These are phyloP conservation scores for Apostasia shenzhenica DNA, from an alignment of 106 monocot species.

Conservation along the genomic window DNA sequence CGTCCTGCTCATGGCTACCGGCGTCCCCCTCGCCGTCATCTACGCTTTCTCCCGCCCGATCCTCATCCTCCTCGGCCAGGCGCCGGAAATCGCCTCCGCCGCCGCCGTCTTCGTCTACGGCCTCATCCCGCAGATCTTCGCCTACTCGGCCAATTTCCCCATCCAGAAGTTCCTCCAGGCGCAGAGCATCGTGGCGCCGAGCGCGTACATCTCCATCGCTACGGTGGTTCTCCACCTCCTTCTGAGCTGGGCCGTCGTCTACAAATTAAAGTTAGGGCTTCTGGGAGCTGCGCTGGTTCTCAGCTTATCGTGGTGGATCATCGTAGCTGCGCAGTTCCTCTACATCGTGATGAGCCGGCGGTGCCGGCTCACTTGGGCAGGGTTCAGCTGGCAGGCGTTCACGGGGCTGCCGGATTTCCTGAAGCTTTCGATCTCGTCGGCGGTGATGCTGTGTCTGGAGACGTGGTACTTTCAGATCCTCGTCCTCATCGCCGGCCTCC, in stretches of 20 bases:
- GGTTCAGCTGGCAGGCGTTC: constrained; percentile 51
- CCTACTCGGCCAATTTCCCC: constrained; percentile 87
- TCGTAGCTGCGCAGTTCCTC: constrained; percentile 51
- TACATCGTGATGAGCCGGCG: constrained; percentile 44
- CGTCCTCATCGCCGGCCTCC: constrained; percentile 53
- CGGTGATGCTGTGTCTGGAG: constrained; percentile 68
- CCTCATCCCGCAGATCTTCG: constrained; percentile 91
- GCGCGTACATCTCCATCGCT: constrained; percentile 52
- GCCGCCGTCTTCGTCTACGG: constrained; percentile 72
- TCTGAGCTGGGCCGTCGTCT: constrained; percentile 56
- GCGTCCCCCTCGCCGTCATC: constrained; percentile 48
- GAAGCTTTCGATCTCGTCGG: constrained; percentile 52
- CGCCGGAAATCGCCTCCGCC: constrained; percentile 52
- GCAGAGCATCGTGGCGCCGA: constrained; percentile 85
- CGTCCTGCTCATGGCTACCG: constrained; percentile 54
- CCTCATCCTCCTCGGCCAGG: constrained; percentile 57
- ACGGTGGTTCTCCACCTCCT: constrained; percentile 40
- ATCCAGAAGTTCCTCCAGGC: constrained; percentile 80
- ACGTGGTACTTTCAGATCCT: constrained; percentile 69
- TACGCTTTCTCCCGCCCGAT: constrained; percentile 60
- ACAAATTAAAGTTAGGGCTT: constrained; percentile 45
- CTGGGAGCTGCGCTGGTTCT: constrained; percentile 70
- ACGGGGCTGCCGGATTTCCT: constrained; percentile 41
- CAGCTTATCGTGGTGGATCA: constrained; percentile 61
- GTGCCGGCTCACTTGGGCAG: constrained; percentile 54